These are phyloP conservation scores for Halenospora varia DNA, from an alignment of 495 filamentous ascomycete genomes.

Conservation along the genomic window DNA sequence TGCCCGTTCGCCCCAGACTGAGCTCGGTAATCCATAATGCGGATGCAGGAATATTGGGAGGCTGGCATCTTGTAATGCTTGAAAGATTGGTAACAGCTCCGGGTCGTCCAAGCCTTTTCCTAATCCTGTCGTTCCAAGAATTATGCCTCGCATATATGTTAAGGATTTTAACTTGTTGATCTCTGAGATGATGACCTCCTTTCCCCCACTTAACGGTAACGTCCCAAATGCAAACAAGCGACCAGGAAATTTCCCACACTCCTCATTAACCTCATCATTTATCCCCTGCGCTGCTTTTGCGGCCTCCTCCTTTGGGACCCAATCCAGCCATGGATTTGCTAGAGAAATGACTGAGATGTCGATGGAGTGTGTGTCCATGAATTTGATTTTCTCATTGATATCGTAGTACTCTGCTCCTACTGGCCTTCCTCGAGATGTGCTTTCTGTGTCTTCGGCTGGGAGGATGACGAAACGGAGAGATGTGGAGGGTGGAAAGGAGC, in stretches of 20 bases:
- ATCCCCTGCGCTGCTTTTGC: slow-evolving; percentile 56
- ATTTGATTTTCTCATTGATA: slow-evolving; percentile 65
- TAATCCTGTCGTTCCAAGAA: slow-evolving; percentile 83
- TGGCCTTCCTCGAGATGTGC: slow-evolving; percentile 38
- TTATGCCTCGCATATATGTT: slow-evolving; percentile 72
- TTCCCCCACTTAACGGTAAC: slow-evolving; percentile 69
- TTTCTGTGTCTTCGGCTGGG: slow-evolving; percentile 57
- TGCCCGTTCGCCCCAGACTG: slow-evolving; percentile 70
- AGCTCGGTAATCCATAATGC: slow-evolving; percentile 81
- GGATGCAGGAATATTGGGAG: slow-evolving; percentile 83
- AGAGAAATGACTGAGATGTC: slow-evolving; percentile 81
- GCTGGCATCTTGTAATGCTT: slow-evolving; percentile 56
- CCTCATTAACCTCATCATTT: slow-evolving; percentile 71
- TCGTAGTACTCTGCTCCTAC: slow-evolving; percentile 34
- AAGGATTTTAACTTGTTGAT: slow-evolving; percentile 57
- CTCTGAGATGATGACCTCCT: slow-evolving; percentile 55
- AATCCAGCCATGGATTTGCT: slow-evolving; percentile 96
- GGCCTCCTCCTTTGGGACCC: slow-evolving; percentile 60
- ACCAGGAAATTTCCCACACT: slow-evolving; percentile 56
- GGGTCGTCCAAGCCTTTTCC: slow-evolving; percentile 81
- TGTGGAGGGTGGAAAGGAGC: slow-evolving; percentile 55
- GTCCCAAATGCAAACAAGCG: slow-evolving; percentile 77
- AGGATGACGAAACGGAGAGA: slow-evolving; percentile 77
- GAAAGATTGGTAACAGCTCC: slow-evolving; percentile 63
- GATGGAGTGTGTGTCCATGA: slow-evolving; percentile 84